A percentile compares a stretch with the other conserved stretches of the same genome.
phyloP scores from a whole-genome alignment of 495 filamentous ascomycete species.

The Terfezia claveryi region DNA sequence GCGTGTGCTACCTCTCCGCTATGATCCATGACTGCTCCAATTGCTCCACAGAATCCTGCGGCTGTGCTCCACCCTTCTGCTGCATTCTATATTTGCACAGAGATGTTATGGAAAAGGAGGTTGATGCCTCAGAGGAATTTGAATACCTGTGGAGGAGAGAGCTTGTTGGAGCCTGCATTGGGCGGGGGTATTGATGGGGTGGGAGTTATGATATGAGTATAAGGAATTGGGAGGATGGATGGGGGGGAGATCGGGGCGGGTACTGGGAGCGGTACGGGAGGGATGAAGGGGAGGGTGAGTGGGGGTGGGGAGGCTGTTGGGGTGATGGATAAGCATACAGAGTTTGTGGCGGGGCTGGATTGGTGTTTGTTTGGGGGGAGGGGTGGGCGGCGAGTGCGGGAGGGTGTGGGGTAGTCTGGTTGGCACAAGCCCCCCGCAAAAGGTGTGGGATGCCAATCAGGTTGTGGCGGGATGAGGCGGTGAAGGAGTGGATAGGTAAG shows the following conservation, averaged over 20 bases:
- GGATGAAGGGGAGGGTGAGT: constrained; percentile 17
- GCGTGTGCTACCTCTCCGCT: no score
- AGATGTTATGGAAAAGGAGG: no score
- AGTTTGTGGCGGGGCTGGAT: constrained; percentile 92
- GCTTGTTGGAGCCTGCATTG: constrained; percentile 89
- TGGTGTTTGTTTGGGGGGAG: constrained; percentile 94
- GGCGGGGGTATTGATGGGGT: constrained; percentile 55
- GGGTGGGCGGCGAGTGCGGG: constrained; percentile 87
- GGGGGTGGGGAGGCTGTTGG: constrained; percentile 41
- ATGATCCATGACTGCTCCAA: no score
- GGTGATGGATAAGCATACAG: constrained; percentile 74
- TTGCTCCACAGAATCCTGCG: no score
- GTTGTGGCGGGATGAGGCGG: no score
- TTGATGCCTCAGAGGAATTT: no score
- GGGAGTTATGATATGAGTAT: constrained; percentile 97
- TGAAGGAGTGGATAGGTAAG: no score
- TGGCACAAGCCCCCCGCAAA: no score
- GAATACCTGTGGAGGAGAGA: no score
- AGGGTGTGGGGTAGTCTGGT: constrained; percentile 34
- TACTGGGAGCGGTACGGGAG: constrained; percentile 18
- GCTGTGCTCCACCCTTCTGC: no score
- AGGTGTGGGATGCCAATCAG: no score
- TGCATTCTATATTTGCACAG: no score
- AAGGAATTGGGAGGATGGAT: constrained; percentile 72
- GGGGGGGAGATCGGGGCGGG: constrained; percentile 27